phyloP scores from a whole-genome alignment of 192 early-diverging fungal species.

The Linnemannia schmuckeri region DNA sequence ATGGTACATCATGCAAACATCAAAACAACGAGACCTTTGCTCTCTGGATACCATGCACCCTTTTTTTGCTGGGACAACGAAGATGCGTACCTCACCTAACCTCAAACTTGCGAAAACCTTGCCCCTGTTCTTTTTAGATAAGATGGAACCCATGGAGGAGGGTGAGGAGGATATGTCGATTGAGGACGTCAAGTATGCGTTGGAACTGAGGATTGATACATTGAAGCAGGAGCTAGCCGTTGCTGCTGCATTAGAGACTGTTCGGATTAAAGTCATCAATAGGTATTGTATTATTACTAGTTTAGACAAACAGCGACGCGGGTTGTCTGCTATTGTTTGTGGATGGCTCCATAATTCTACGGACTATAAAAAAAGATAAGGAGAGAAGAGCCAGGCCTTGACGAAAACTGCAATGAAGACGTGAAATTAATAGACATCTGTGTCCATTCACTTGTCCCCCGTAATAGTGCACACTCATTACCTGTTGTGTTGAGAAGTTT shows the following conservation, averaged over 20 bases:
- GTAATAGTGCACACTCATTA: constrained; percentile 25
- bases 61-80: too few species aligned
- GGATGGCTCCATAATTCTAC: too few species aligned
- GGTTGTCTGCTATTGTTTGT: too few species aligned
- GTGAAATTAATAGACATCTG: too few species aligned
- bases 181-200: neutral
- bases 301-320: too few species aligned
- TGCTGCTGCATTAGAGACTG: constrained; percentile 6
- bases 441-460: neutral
- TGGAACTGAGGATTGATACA: constrained; percentile 21
- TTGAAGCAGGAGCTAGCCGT: constrained; percentile 29
- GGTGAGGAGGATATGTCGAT: neutral
- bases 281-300: neutral
- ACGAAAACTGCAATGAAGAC: neutral
- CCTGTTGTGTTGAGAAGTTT: constrained; percentile 30
- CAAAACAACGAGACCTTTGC: neutral
- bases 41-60: neutral
- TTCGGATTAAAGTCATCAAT: constrained; percentile 13
- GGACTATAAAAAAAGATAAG: too few species aligned
- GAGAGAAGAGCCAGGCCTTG: neutral
- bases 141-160: neutral
- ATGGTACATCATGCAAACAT: constrained; percentile 14
- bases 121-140: neutral
- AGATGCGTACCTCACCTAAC: too few species aligned
- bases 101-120: neutral